Conservation (phyloP, 495 filamentous ascomycete genomes). For the Neurospora sp. region DNA sequence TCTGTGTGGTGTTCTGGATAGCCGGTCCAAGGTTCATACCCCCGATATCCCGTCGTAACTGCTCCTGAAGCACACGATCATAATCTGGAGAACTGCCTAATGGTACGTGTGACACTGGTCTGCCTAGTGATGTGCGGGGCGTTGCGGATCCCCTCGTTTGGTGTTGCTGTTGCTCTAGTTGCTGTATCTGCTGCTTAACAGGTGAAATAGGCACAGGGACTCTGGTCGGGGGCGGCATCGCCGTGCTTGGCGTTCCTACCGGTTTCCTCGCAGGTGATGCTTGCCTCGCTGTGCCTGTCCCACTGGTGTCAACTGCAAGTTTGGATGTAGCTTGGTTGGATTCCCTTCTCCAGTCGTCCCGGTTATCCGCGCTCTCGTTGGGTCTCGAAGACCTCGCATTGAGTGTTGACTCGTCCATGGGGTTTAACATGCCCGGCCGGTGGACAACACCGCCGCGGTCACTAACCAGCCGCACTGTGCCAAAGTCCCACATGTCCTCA, state of each 20-base stretch:
- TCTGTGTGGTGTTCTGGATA: constrained; percentile 16
- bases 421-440: constrained; percentile 43
- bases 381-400: constrained; percentile 50
- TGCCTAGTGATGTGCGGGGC: constrained; percentile 32
- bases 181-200: constrained; percentile 19
- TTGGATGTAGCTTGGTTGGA: constrained; percentile 29
- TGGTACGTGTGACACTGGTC: constrained; percentile 23
- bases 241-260: constrained; percentile 16
- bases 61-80: constrained; percentile 47
- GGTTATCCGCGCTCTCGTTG: constrained; percentile 35
- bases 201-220: constrained; percentile 53
- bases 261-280: constrained; percentile 53
- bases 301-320: constrained; percentile 17
- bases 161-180: background rate
- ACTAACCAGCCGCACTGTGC: constrained; percentile 67
- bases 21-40: constrained; percentile 32
- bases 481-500: constrained; percentile 93
- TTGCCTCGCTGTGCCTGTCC: constrained; percentile 28
- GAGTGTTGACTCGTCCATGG: constrained; percentile 63
- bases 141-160: constrained; percentile 27
- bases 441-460: constrained; percentile 40
- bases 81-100: constrained; percentile 41
- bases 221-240: constrained; percentile 44
- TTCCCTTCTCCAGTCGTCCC: constrained; percentile 35
- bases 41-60: constrained; percentile 50